Percentiles rank a stretch among this genome's conserved stretches.
Conservation (phyloP, 306 rosid species). For the Myrica gale region DNA sequence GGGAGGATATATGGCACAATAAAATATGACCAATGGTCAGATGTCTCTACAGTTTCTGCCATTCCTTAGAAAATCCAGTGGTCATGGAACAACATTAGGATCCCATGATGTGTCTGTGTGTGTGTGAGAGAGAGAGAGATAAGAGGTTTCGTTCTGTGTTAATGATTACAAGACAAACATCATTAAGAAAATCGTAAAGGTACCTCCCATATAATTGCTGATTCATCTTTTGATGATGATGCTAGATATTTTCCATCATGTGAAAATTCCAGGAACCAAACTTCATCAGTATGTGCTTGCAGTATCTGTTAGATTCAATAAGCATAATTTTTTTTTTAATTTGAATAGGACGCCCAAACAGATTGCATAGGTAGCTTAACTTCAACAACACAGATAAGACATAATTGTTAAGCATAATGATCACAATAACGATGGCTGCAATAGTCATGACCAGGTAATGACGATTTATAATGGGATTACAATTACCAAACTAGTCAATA, state of each 20-base stretch:
- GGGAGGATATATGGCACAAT: not conserved
- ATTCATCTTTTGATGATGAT: conserved; percentile 48
- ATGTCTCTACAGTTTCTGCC: not conserved
- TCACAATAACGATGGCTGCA: not conserved
- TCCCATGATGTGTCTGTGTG: not conserved
- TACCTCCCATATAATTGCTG: conserved; percentile 64
- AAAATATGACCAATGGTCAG: not conserved
- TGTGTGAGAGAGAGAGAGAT: not conserved
- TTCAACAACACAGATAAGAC: conserved; percentile 10
- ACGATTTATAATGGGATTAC: not conserved
- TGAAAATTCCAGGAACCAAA: conserved; percentile 58
- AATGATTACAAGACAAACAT: not conserved
- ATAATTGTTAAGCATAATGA: not conserved
- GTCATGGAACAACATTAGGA: not conserved
- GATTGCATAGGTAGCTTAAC: conserved; percentile 7
- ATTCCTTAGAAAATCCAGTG: not conserved
- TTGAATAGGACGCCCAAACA: not conserved
- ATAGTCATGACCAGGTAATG: not conserved
- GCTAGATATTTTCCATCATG: conserved; percentile 52
- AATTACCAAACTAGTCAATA: not conserved
- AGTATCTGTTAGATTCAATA: conserved; percentile 34
- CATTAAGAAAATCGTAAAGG: not conserved
- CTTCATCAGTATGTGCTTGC: conserved; percentile 49
- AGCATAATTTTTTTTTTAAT: conserved; percentile 3
- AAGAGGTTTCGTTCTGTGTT: not conserved